Percentiles rank a stretch among this genome's conserved stretches.
Evolutionary conservation across 1,284 basidiomycete genomes (phyloP).

Genomic region (Paramarasmius palmivorus): DNA sequence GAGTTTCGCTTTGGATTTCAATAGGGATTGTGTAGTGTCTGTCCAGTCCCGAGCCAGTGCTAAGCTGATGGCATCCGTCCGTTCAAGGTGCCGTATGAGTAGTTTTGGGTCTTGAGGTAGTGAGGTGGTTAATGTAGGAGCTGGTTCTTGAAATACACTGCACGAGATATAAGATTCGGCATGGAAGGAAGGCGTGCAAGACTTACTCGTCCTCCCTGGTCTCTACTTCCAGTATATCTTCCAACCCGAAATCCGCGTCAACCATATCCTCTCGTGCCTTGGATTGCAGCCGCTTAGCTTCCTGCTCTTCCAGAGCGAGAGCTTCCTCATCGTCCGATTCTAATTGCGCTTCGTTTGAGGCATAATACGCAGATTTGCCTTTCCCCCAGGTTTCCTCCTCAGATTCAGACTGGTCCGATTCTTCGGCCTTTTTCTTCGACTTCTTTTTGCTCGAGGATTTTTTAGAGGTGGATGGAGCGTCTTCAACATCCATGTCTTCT

Average conservation of each 20-base stretch:
- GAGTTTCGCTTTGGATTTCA: conserved; percentile 55
- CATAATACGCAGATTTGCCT: conserved; percentile 79
- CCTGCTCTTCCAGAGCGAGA: conserved; percentile 85
- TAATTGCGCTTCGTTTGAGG: conserved; percentile 77
- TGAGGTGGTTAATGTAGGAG: conserved; percentile 25
- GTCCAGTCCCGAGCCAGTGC: conserved; percentile 79
- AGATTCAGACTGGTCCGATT: conserved; percentile 41
- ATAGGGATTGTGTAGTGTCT: conserved; percentile 57
- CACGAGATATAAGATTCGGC: conserved; percentile 5
- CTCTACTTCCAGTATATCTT: conserved; percentile 54
- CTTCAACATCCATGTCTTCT: conserved; percentile 36
- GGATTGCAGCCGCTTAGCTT: conserved; percentile 79
- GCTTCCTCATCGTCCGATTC: conserved; percentile 88
- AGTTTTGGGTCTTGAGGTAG: conserved; percentile 62
- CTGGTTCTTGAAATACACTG: conserved; percentile 37
- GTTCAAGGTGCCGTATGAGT: conserved; percentile 75
- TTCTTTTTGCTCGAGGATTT: conserved; percentile 24
- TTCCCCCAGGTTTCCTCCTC: conserved; percentile 78
- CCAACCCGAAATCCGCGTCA: conserved; percentile 86
- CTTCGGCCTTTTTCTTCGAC: conserved; percentile 36
- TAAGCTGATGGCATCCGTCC: conserved; percentile 77
- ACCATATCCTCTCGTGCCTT: conserved; percentile 73
- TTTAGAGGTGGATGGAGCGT: conserved; percentile 14
- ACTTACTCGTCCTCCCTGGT: conserved; percentile 44
- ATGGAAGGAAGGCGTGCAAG: conserved; percentile 3